phyloP scores from a whole-genome alignment of 2,329 filamentous ascomycete species.

The Ceratocystis colombiana region DNA sequence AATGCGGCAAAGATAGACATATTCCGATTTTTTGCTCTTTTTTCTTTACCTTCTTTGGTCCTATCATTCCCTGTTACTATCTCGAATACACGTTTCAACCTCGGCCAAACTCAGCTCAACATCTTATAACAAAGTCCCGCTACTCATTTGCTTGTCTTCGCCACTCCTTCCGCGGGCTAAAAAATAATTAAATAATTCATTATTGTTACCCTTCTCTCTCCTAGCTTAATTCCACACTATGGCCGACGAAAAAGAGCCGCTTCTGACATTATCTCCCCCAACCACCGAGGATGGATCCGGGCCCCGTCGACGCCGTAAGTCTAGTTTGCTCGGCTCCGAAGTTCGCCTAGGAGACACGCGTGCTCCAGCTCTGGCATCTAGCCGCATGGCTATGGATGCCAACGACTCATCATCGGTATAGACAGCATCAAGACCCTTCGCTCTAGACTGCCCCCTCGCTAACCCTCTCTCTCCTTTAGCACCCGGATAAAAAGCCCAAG shows the following conservation, averaged over 20 bases:
- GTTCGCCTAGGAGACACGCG: conserved; percentile 48
- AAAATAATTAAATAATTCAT: background rate
- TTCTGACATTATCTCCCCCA: background rate
- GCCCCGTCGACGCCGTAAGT: conserved; percentile 45
- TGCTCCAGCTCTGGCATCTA: conserved; percentile 45
- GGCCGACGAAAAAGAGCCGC: conserved; percentile 1
- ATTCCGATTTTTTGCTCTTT: background rate
- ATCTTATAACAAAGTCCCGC: too few species aligned
- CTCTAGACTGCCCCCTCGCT: background rate
- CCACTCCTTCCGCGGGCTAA: background rate
- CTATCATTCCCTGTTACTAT: too few species aligned
- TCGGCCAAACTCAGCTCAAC: too few species aligned
- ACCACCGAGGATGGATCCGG: conserved; percentile 28
- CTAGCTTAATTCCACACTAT: background rate
- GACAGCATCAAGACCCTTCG: conserved; percentile 9
- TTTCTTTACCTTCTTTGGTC: background rate
- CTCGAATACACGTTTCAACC: too few species aligned
- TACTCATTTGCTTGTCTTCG: background rate
- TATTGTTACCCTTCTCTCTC: background rate
- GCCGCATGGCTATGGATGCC: conserved; percentile 38
- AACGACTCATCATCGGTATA: conserved; percentile 22
- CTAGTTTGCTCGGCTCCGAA: conserved; percentile 45
- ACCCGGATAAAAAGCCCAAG: conserved; percentile 35
- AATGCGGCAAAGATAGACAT: background rate
- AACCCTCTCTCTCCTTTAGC: conserved; percentile 4